These are phyloP conservation scores for Claviceps pazoutovae DNA, from an alignment of 2,329 filamentous ascomycete genomes.

Conservation along the genomic window DNA sequence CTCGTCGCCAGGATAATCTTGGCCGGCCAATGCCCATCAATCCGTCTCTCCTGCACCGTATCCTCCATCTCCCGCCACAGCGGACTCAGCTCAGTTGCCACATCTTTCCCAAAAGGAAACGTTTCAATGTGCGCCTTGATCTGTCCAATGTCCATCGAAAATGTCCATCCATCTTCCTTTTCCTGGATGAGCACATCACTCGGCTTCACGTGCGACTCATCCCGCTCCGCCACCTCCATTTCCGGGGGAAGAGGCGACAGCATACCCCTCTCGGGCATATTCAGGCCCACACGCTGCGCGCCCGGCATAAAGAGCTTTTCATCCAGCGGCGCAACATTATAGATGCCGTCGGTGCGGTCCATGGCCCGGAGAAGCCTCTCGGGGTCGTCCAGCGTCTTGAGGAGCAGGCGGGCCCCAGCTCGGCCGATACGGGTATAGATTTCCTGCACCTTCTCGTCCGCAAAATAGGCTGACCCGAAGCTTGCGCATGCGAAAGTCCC, in stretches of 20 bases:
- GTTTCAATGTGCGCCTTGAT: neutral
- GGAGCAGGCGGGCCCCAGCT: neutral
- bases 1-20: neutral
- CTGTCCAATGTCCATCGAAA: neutral
- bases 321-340: neutral
- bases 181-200: neutral
- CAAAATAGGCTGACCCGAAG: neutral
- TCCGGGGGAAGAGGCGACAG: neutral
- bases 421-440: slow-evolving; percentile 1
- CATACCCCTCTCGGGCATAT: neutral
- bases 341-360: neutral
- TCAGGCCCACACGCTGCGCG: neutral
- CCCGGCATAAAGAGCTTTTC: neutral
- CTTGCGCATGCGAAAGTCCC: slow-evolving; percentile 8
- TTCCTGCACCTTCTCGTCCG: slow-evolving; percentile 1
- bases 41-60: neutral
- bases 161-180: neutral
- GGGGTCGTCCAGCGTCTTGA: neutral
- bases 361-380: neutral
- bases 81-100: neutral
- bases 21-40: neutral
- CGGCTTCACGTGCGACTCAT: neutral
- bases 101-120: neutral
- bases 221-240: neutral
- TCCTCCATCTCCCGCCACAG: neutral